These are phyloP conservation scores for Penicillium taxi DNA, from an alignment of 495 filamentous ascomycete species.

Conservation along the genomic window DNA sequence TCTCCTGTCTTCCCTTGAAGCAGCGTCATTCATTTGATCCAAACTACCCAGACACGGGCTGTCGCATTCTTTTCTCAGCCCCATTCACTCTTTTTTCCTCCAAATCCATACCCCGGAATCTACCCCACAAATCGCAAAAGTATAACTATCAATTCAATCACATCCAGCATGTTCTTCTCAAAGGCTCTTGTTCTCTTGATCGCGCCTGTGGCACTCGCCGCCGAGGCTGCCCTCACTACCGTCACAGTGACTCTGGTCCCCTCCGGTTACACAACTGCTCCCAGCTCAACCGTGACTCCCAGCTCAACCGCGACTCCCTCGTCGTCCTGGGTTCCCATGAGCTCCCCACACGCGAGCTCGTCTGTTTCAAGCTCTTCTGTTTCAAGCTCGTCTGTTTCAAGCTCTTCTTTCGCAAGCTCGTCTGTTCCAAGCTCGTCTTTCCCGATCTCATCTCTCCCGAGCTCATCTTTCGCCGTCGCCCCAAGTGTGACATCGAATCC, in stretches of 20 bases:
- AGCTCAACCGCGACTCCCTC: constrained; percentile 15
- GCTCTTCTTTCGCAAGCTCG: constrained; percentile 1
- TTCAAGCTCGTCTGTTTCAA: too few relatives aligned
- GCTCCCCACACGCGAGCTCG: constrained; percentile 9
- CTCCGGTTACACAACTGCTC: constrained; percentile 23
- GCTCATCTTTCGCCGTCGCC: constrained; percentile 10
- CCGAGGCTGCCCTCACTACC: constrained; percentile 19
- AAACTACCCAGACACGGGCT: constrained; percentile 23
- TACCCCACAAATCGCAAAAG: constrained; percentile 2
- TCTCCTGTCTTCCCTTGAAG: constrained; percentile 17
- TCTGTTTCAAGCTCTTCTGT: background rate
- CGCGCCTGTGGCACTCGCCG: constrained; percentile 27
- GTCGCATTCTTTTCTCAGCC: constrained; percentile 33
- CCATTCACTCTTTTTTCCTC: constrained; percentile 30
- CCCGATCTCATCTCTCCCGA: background rate
- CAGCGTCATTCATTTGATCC: constrained; percentile 22
- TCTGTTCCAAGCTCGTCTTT: constrained; percentile 1
- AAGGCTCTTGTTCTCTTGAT: constrained; percentile 29
- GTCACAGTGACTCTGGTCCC: constrained; percentile 29
- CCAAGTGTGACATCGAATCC: constrained; percentile 17
- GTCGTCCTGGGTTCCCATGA: constrained; percentile 12
- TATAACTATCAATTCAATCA: constrained; percentile 6
- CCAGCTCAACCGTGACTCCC: constrained; percentile 17
- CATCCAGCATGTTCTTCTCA: constrained; percentile 29
- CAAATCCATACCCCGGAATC: constrained; percentile 4